These are phyloP conservation scores for Vicia sativa DNA, from an alignment of 306 rosid species.

Conservation along the genomic window DNA sequence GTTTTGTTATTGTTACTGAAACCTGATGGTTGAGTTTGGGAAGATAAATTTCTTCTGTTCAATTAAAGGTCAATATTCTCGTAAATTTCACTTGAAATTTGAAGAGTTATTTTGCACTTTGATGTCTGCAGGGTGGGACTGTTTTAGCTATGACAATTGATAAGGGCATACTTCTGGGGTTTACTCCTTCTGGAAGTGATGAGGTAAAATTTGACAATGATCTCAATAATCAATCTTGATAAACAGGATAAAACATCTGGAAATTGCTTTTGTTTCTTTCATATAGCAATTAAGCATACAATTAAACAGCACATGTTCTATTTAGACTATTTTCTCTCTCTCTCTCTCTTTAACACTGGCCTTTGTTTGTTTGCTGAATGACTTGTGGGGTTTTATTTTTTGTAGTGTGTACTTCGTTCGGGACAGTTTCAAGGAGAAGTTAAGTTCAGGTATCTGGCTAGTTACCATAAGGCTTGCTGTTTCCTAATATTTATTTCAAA, in stretches of 20 bases:
- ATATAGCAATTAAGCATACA: slow-evolving; percentile 20
- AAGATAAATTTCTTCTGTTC: slow-evolving; percentile 16
- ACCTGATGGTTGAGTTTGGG: slow-evolving; percentile 17
- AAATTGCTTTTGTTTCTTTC: slow-evolving; percentile 15
- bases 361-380: slow-evolving; percentile 32
- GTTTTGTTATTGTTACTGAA: slow-evolving; percentile 22
- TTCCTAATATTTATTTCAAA: not conserved
- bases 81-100: slow-evolving; percentile 15
- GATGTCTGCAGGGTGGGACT: slow-evolving; percentile 72
- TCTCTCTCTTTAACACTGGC: not conserved
- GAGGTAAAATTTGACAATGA: slow-evolving; percentile 49
- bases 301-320: not conserved
- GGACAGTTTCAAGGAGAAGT: slow-evolving; percentile 87
- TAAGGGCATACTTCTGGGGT: slow-evolving; percentile 87
- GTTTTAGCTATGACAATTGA: slow-evolving; percentile 88
- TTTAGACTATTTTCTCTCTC: slow-evolving; percentile 6
- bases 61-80: slow-evolving; percentile 11
- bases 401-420: slow-evolving; percentile 75
- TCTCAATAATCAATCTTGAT: slow-evolving; percentile 17
- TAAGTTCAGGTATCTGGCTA: slow-evolving; percentile 69
- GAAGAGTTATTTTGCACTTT: slow-evolving; percentile 8
- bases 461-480: slow-evolving; percentile 38
- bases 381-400: slow-evolving; percentile 28
- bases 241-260: slow-evolving; percentile 26
- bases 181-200: slow-evolving; percentile 69